Evolutionary conservation across 2,329 filamentous ascomycete species (phyloP).

Genomic region (Neocatenulostroma microsporum): DNA sequence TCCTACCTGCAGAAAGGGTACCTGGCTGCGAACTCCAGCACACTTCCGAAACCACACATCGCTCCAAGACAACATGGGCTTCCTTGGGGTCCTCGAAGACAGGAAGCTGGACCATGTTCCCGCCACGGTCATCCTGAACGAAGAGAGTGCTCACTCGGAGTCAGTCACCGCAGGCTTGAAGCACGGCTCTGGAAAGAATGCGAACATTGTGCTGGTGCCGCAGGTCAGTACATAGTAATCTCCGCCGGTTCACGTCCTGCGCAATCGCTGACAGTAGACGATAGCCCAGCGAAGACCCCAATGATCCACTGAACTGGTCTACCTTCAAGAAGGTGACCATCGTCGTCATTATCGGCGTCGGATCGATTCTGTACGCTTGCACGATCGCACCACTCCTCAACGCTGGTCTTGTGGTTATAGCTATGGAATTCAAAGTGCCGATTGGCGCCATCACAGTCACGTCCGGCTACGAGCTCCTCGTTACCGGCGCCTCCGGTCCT

Average conservation of each 20-base stretch:
- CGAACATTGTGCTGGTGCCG: constrained; percentile 14
- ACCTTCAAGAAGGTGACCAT: constrained; percentile 32
- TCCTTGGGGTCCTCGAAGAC: constrained; percentile 6
- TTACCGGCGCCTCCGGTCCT: constrained; percentile 11
- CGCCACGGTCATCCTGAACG: constrained; percentile 14
- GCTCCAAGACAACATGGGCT: too few species aligned
- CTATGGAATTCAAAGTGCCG: constrained; percentile 4
- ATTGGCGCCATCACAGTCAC: constrained; percentile 12
- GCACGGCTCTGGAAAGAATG: constrained; percentile 13
- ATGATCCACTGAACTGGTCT: constrained; percentile 24
- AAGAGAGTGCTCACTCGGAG: constrained; percentile 8
- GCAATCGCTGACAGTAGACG: too few species aligned
- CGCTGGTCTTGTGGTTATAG: constrained; percentile 14
- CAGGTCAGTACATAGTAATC: too few species aligned
- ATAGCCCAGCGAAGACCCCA: constrained; percentile 26
- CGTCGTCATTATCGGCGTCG: constrained; percentile 11
- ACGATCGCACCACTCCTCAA: constrained; percentile 33
- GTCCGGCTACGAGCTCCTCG: constrained; percentile 16
- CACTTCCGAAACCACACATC: too few species aligned
- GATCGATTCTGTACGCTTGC: constrained; percentile 31
- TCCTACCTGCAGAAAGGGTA: too few species aligned
- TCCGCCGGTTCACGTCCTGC: too few species aligned
- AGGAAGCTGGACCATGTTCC: constrained; percentile 8
- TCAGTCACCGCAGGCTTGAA: constrained; percentile 9
- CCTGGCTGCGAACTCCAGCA: too few species aligned